Evolutionary conservation across 176 grass and related monocot species (phyloP), one percentile per base, ranked within the genome.

Genomic region (Hsuehochloa calcarea): DNA sequence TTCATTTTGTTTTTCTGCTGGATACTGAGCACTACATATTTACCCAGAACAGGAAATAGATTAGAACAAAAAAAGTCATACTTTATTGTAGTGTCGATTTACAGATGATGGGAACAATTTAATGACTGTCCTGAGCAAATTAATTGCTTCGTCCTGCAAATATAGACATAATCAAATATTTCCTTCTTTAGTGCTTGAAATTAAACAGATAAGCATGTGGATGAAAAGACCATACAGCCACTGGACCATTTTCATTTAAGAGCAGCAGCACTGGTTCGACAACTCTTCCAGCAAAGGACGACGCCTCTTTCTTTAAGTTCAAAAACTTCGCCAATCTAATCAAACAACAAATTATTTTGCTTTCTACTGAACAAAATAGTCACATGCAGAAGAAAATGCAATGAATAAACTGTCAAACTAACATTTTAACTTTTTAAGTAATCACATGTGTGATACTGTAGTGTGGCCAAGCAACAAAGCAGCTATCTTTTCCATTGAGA

Each of bases 231-330:
- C 77, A 84, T 94, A 93, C 87, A 81, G 65, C 54, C 54, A 92
- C 67, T 72, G 83, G 56, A 54, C 64, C 74, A 92, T 87, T 88
- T 59, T 68, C 68, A 70, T 94, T 90, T 76, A 94, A 78, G 68
- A 92, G 92, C 22, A 85, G 80, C 49, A 95, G 47, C 68, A 86
- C 65, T 44, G 84, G 85, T 84, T 87, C 93, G 20, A 98, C 74
- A 90, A 95, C 46, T 84, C 91, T 95, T 62, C 93, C 89, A 87
- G 96, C 88, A 85, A 94, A 92, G 65, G 85, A 88, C 66, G 91
- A 92, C 38, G 84, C 85, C 70, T 95, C 93, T 86, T 98, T 98
- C 89, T 98, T 98, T 55, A 98, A 91, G 70, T 86, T 90, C 35
- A 82, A 68, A 85, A 94, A 92, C 72, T 55, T 85, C 27, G 90